Percentiles rank a stretch among this genome's conserved stretches.
Conservation (phyloP, 305 asterid genomes). For the Rubia balearica region DNA sequence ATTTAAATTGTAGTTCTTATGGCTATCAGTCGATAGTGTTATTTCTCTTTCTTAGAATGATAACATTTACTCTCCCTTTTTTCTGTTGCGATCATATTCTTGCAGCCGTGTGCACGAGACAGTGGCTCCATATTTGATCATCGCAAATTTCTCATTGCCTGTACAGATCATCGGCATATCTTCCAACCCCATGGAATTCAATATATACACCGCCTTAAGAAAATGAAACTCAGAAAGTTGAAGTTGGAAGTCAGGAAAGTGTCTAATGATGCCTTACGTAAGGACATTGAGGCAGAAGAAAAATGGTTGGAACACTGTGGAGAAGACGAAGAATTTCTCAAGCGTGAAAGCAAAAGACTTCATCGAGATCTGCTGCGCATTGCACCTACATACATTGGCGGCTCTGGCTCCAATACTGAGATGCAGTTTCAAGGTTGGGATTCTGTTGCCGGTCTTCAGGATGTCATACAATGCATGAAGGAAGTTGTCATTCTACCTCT, state of each 20-base stretch:
- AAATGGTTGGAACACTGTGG: slow-evolving; percentile 96
- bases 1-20: slow-evolving; percentile 5
- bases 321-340: slow-evolving; percentile 96
- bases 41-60: background rate
- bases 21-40: background rate
- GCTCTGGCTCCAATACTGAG: slow-evolving; percentile 44
- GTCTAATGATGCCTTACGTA: slow-evolving; percentile 74
- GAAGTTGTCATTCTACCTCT: slow-evolving; percentile 97
- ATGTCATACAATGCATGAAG: slow-evolving; percentile 93
- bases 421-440: slow-evolving; percentile 83
- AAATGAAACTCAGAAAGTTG: slow-evolving; percentile 66
- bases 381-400: slow-evolving; percentile 91
- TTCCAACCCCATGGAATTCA: slow-evolving; percentile 87
- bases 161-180: slow-evolving; percentile 85
- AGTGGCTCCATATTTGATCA: slow-evolving; percentile 91
- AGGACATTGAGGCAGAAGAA: slow-evolving; percentile 93
- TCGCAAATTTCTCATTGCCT: slow-evolving; percentile 94
- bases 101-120: slow-evolving; percentile 97
- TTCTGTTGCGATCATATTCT: slow-evolving; percentile 5
- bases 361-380: slow-evolving; percentile 87
- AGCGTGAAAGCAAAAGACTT: slow-evolving; percentile 98
- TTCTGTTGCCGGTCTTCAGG: slow-evolving; percentile 94
- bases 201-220: slow-evolving; percentile 48
- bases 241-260: slow-evolving; percentile 67
- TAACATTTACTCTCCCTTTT: background rate